Base-by-base conservation (phyloP, 148 eudicot genomes). In the Cornus suecica region DNA sequence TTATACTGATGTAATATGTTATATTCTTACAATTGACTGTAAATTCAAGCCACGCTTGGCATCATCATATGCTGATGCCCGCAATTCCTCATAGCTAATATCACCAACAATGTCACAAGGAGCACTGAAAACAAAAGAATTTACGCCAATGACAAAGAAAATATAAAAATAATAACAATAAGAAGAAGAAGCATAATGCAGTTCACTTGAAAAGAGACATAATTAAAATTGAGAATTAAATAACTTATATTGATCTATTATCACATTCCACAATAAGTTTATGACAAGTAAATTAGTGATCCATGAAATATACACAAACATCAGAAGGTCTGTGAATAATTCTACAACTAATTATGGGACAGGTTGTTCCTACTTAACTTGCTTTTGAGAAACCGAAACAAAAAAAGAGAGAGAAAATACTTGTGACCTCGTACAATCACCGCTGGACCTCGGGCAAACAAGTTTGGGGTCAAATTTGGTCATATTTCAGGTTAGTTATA, bases 101-200 rank as follows among this genome's bases (percentile, higher is more conserved):
- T 95, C 99, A 34, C 97, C 94, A 80, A 78, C 72, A 72, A 95
- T 87, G 84, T 95, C 97, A 81, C 99, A 95, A 65, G 93, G 88
- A 81, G 91, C 88, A 81, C 99, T 95, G 90, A 75, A 80, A 73
- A 80, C 56, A 48, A 83, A 67, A 75, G 1, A 69, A 64, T 5
- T 63, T 32, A 28, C 16, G 37, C 26, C 29, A 7, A 62, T 25
- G 22, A 63, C 4, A 16, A 58, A 73, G 45, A 73, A 73, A 1
- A 37, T 37, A 37, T 37, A 3, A 37, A 37, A 37, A 37, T 4
- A 32, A 32, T 32, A 32, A 32, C 7, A 32, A 32, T 32, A 32
- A 32, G 7, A 32, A 32, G 7, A 8, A 15, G 54, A n/a, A 62
- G 9, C 42, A 37, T 15, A 61, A 32, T 37, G 22, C 51, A 72